phyloP scores from a whole-genome alignment of 306 rosid species.

The Trichosanthes truncata region DNA sequence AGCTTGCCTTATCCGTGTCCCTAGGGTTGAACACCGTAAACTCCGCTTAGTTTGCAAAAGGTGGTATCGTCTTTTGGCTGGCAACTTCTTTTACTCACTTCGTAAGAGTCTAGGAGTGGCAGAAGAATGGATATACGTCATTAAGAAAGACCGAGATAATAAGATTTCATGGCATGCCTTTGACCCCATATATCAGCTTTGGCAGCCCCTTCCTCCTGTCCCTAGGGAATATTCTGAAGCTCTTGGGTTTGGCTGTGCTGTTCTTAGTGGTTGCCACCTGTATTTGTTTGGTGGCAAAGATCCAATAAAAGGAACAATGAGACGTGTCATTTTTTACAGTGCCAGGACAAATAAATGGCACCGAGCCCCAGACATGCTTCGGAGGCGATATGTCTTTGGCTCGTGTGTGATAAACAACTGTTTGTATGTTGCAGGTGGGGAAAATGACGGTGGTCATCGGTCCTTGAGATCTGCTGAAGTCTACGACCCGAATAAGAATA shows the following conservation, averaged over 20 bases:
- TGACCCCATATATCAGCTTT: constrained; percentile 87
- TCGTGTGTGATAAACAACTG: constrained; percentile 93
- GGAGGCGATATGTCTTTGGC: constrained; percentile 87
- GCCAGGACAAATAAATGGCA: constrained; percentile 98
- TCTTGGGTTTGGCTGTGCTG: constrained; percentile 93
- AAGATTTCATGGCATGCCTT: constrained; percentile 92
- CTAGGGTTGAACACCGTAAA: constrained; percentile 82
- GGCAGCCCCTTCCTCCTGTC: constrained; percentile 98
- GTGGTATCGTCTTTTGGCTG: constrained; percentile 83
- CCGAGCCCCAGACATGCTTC: constrained; percentile 95
- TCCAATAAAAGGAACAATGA: constrained; percentile 80
- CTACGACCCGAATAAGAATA: constrained; percentile 74
- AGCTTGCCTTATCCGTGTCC: constrained; percentile 93
- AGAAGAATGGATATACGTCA: constrained; percentile 96
- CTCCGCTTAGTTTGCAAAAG: constrained; percentile 92
- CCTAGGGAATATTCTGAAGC: constrained; percentile 95
- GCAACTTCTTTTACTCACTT: constrained; percentile 91
- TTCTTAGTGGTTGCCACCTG: constrained; percentile 92
- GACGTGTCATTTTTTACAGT: constrained; percentile 90
- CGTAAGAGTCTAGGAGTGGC: constrained; percentile 96
- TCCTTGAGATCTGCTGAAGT: constrained; percentile 91
- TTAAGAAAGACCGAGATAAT: constrained; percentile 93
- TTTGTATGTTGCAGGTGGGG: constrained; percentile 99
- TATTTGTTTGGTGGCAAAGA: constrained; percentile 96
- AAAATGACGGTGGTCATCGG: constrained; percentile 91